These are phyloP conservation scores for Saccharomycopsis malanga DNA, from an alignment of 805 yeast genomes.

Conservation along the genomic window DNA sequence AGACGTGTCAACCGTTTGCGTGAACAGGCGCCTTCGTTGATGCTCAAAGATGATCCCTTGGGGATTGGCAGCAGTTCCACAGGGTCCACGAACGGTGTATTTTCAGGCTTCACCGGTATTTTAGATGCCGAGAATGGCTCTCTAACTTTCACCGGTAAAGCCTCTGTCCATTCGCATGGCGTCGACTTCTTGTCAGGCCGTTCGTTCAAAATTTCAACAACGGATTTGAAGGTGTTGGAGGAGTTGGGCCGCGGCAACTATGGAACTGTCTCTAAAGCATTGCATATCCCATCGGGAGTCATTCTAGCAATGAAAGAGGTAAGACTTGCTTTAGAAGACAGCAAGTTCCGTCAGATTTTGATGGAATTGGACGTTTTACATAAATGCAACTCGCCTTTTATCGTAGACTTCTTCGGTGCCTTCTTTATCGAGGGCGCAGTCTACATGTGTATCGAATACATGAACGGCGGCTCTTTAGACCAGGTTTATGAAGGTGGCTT, in stretches of 20 bases:
- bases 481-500: slow-evolving; percentile 70
- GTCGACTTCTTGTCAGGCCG: slow-evolving; percentile 86
- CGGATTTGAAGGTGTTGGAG: slow-evolving; percentile 73
- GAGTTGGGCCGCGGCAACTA: slow-evolving; percentile 95
- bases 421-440: slow-evolving; percentile 97
- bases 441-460: slow-evolving; percentile 95
- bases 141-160: slow-evolving; percentile 86
- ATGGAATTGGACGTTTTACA: slow-evolving; percentile 96
- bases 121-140: slow-evolving; percentile 90
- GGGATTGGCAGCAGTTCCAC: slow-evolving; percentile 53
- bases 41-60: not conserved
- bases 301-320: slow-evolving; percentile 98
- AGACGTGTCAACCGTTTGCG: not conserved
- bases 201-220: slow-evolving; percentile 77
- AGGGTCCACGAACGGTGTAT: slow-evolving; percentile 73
- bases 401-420: slow-evolving; percentile 96
- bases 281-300: slow-evolving; percentile 88
- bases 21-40: not conserved
- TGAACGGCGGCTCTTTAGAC: slow-evolving; percentile 95
- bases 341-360: slow-evolving; percentile 86
- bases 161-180: slow-evolving; percentile 86
- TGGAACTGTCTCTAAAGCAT: slow-evolving; percentile 89
- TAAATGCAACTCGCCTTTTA: slow-evolving; percentile 81
- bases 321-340: slow-evolving; percentile 83
- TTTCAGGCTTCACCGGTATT: slow-evolving; percentile 79